phyloP scores from a whole-genome alignment of 2,329 filamentous ascomycete genomes.

The Elsinoe arachidis region DNA sequence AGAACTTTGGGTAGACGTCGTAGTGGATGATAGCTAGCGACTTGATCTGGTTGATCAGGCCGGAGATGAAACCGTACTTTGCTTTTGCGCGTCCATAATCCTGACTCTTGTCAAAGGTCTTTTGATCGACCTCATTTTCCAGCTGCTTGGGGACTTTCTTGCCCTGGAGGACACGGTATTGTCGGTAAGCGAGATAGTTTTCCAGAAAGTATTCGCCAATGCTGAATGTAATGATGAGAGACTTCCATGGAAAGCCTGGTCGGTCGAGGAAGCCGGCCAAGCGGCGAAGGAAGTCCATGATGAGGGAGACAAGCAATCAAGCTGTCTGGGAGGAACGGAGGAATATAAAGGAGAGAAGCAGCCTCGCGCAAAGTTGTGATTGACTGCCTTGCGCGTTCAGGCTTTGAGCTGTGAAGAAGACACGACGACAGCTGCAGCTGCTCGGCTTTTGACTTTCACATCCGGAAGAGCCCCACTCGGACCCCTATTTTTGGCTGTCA shows the following conservation, averaged over 20 bases:
- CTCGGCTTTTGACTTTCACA: not conserved
- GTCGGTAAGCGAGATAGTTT: constrained; percentile 76
- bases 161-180: constrained; percentile 77
- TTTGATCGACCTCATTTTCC: constrained; percentile 75
- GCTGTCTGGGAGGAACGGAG: not conserved
- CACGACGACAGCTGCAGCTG: not conserved
- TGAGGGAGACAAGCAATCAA: constrained; percentile 3
- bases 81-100: constrained; percentile 94
- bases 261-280: constrained; percentile 82
- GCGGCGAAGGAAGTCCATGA: constrained; percentile 41
- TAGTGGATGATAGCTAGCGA: constrained; percentile 84
- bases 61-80: constrained; percentile 72
- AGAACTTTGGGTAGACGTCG: constrained; percentile 84
- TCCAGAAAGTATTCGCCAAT: constrained; percentile 86
- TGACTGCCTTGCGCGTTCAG: constrained; percentile 1
- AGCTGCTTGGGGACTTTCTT: constrained; percentile 78
- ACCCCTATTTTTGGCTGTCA: not conserved
- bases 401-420: constrained; percentile 1
- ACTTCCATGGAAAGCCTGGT: constrained; percentile 95
- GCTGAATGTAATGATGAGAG: constrained; percentile 88
- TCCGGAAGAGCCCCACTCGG: not conserved
- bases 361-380: not conserved
- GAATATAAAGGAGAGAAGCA: not conserved
- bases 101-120: constrained; percentile 86
- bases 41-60: constrained; percentile 77